Evolutionary conservation across 768 basidiomycete species (phyloP).

Genomic region (Mycena vulgaris): DNA sequence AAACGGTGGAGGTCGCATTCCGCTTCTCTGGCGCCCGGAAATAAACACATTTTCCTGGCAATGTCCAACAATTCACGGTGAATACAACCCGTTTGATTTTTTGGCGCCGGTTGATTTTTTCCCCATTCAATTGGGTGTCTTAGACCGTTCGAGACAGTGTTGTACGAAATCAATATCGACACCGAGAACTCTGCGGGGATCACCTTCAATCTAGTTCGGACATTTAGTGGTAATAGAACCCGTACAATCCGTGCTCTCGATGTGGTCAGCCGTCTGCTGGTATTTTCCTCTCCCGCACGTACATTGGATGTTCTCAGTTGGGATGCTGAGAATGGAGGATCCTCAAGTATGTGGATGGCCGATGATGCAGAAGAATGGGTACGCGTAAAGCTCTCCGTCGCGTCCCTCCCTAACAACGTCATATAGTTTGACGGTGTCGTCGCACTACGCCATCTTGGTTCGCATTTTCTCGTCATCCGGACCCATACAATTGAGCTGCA

Average conservation of each 20-base stretch:
- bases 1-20: slow-evolving; percentile 29
- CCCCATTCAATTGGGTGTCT: background rate
- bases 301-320: slow-evolving; percentile 23
- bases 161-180: slow-evolving; percentile 28
- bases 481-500: slow-evolving; percentile 66
- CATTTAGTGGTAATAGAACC: slow-evolving; percentile 9
- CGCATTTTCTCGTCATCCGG: slow-evolving; percentile 68
- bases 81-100: background rate
- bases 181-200: background rate
- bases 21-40: background rate
- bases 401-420: background rate
- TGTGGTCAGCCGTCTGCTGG: slow-evolving; percentile 3
- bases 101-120: background rate
- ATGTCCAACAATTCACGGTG: slow-evolving; percentile 21
- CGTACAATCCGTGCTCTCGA: slow-evolving; percentile 36
- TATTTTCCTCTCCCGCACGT: slow-evolving; percentile 24
- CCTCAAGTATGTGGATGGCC: slow-evolving; percentile 42
- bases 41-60: slow-evolving; percentile 15
- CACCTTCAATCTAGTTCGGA: slow-evolving; percentile 11
- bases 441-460: slow-evolving; percentile 61
- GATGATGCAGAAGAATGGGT: slow-evolving; percentile 55
- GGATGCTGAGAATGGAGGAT: slow-evolving; percentile 1
- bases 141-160: slow-evolving; percentile 5
- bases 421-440: slow-evolving; percentile 60
- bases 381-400: slow-evolving; percentile 24